These are phyloP conservation scores for Calonectria crousiana DNA, from an alignment of 2,329 filamentous ascomycete species.

Conservation along the genomic window DNA sequence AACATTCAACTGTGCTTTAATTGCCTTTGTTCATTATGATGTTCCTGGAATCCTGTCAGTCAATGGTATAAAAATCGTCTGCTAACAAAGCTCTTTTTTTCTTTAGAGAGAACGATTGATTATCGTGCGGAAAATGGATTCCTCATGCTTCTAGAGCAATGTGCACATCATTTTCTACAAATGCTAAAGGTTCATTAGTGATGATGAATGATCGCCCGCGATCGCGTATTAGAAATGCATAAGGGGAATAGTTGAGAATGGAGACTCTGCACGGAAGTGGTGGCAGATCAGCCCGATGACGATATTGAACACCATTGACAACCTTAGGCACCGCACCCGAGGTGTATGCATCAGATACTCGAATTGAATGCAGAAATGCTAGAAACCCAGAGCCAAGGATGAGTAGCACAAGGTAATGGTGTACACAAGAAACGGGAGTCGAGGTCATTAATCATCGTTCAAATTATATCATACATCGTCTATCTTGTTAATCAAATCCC, in stretches of 20 bases:
- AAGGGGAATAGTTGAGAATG: not conserved
- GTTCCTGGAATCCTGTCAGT: not conserved
- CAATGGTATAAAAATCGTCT: not conserved
- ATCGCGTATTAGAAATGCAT: not conserved
- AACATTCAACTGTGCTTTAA: not conserved
- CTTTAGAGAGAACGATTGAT: not conserved
- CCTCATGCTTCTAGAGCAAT: not conserved
- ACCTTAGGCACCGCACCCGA: no score
- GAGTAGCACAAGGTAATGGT: not conserved
- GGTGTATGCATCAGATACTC: no score
- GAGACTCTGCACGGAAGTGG: not conserved
- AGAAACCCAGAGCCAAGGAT: not conserved
- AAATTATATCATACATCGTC: constrained; percentile 40
- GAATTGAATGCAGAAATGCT: not conserved
- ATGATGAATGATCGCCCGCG: not conserved
- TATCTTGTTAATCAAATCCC: constrained; percentile 23
- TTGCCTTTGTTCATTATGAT: not conserved
- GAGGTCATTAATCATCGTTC: constrained; percentile 17
- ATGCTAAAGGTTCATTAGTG: not conserved
- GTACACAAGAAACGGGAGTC: not conserved
- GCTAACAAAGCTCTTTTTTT: not conserved
- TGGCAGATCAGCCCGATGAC: no score
- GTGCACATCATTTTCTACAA: not conserved
- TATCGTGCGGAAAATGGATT: not conserved
- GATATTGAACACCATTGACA: no score